Conservation (phyloP, 768 basidiomycete species). For the Russula griseocarnosa region DNA sequence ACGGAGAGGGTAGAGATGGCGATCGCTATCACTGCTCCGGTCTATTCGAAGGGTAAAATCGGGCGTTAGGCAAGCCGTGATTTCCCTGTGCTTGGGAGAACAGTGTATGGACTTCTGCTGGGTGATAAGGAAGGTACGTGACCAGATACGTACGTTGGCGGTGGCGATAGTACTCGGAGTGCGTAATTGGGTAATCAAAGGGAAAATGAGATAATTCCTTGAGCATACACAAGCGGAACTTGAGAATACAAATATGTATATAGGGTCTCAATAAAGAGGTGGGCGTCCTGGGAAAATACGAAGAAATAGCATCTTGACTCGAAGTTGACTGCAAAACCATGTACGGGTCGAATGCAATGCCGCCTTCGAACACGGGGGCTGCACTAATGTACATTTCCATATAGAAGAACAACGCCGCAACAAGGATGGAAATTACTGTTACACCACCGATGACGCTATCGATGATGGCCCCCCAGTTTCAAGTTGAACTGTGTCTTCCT, state of each 20-base stretch:
- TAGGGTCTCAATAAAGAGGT: too few species aligned
- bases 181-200: too few species aligned
- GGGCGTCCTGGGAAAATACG: too few species aligned
- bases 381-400: not conserved
- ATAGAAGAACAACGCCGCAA: not conserved
- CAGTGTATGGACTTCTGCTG: not conserved
- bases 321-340: not conserved
- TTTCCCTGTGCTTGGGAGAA: not conserved
- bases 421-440: not conserved
- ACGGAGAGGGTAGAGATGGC: not conserved
- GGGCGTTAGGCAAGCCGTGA: not conserved
- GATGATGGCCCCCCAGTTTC: not conserved
- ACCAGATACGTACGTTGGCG: not conserved
- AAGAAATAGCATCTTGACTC: too few species aligned
- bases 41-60: not conserved
- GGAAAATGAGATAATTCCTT: too few species aligned
- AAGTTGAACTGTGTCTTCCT: not conserved
- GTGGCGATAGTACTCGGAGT: too few species aligned
- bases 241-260: too few species aligned
- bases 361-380: not conserved
- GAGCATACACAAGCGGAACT: too few species aligned
- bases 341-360: not conserved
- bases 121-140: too few species aligned
- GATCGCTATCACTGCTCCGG: not conserved
- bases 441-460: not conserved